Percentiles rank a stretch among this genome's conserved stretches.
phyloP scores from a whole-genome alignment of 768 basidiomycete species.

The Hypholoma sublateritium region DNA sequence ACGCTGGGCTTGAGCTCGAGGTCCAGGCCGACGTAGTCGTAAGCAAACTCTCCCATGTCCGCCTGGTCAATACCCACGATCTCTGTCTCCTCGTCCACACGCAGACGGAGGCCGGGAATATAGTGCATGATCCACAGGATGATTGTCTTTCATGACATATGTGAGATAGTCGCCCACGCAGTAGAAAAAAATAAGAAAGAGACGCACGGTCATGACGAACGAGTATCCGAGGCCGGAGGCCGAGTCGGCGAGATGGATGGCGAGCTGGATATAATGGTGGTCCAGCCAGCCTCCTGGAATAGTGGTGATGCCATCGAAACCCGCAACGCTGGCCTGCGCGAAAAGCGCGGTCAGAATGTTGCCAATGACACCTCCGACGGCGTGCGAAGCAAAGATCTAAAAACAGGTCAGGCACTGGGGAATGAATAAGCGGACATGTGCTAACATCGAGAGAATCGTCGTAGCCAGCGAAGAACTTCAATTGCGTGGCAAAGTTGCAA shows the following conservation, averaged over 20 bases:
- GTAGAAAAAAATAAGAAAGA: not conserved
- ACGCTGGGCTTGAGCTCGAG: conserved; percentile 28
- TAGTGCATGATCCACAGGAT: conserved; percentile 80
- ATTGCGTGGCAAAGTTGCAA: conserved; percentile 93
- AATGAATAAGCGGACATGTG: conserved; percentile 1
- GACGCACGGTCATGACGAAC: conserved; percentile 72
- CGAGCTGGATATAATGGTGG: conserved; percentile 79
- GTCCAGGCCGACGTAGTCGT: conserved; percentile 80
- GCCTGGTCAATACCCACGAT: conserved; percentile 86
- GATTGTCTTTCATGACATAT: conserved; percentile 44
- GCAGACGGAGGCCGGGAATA: conserved; percentile 70
- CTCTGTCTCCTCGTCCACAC: conserved; percentile 57
- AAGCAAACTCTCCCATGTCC: conserved; percentile 88
- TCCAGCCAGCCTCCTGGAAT: conserved; percentile 89
- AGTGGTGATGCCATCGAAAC: conserved; percentile 68
- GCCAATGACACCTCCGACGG: conserved; percentile 76
- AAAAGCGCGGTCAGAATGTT: conserved; percentile 88
- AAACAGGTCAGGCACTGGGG: not conserved
- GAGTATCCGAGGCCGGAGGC: conserved; percentile 66
- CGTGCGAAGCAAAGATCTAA: conserved; percentile 91
- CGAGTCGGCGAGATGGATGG: conserved; percentile 80
- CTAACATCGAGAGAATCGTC: conserved; percentile 82
- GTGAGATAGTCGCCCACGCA: not conserved
- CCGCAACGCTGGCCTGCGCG: conserved; percentile 77
- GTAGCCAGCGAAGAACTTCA: conserved; percentile 80